phyloP scores from a whole-genome alignment of 1,284 basidiomycete genomes.

The Naganishia cerealis region DNA sequence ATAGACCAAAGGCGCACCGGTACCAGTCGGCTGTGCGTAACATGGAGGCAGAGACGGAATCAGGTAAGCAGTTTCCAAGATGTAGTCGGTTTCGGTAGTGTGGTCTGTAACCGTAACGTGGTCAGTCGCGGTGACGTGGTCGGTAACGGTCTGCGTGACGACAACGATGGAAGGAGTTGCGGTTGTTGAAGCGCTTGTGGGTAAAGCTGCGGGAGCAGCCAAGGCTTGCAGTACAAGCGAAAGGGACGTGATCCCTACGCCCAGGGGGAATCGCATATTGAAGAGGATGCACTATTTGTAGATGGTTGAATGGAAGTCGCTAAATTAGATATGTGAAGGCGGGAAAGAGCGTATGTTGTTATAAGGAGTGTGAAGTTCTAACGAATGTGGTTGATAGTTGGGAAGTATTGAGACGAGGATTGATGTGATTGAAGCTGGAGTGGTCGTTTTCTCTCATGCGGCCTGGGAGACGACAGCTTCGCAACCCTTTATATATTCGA shows the following conservation, averaged over 20 bases:
- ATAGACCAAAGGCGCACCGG: conserved; percentile 12
- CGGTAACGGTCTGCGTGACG: conserved; percentile 17
- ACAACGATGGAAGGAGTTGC: neutral
- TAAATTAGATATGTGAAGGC: neutral
- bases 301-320: neutral
- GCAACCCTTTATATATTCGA: neutral
- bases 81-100: conserved; percentile 9
- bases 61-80: conserved; percentile 16
- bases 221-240: neutral
- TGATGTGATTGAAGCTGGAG: neutral
- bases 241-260: conserved; percentile 3
- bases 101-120: conserved; percentile 17
- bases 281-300: neutral
- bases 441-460: neutral
- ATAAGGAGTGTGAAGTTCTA: neutral
- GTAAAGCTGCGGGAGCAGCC: conserved; percentile 1
- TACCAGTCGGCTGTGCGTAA: conserved; percentile 2
- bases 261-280: conserved; percentile 15
- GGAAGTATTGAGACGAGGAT: neutral
- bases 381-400: neutral
- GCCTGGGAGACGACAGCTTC: neutral
- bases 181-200: neutral
- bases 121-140: conserved; percentile 10
- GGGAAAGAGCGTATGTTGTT: neutral
- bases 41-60: neutral